phyloP scores from a whole-genome alignment of 2,329 filamentous ascomycete species.

The Fusarium sublunatum region DNA sequence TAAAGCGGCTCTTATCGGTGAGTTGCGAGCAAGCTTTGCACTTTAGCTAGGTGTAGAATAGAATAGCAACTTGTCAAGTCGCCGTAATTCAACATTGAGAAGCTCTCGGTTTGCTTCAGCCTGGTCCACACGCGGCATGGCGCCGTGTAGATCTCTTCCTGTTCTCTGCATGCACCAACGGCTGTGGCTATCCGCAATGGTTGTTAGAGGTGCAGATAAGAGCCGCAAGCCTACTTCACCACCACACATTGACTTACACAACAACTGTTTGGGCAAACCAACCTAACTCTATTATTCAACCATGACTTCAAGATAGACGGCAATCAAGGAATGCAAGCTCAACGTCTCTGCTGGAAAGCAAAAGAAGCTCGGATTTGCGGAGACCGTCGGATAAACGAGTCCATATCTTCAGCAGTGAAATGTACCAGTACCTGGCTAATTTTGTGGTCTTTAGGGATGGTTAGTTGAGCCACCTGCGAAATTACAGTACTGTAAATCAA shows the following conservation, averaged over 20 bases:
- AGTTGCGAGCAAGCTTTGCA: constrained; percentile 22
- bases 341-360: constrained; percentile 22
- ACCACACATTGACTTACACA: constrained; percentile 16
- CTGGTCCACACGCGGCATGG: constrained; percentile 41
- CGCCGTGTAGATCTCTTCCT: constrained; percentile 28
- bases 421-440: constrained; percentile 44
- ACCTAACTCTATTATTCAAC: constrained; percentile 30
- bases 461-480: constrained; percentile 38
- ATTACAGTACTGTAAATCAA: constrained; percentile 34
- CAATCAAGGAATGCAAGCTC: constrained; percentile 24
- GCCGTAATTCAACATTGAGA: constrained; percentile 20
- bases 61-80: constrained; percentile 17
- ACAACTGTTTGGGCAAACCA: constrained; percentile 10
- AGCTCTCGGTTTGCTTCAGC: constrained; percentile 11
- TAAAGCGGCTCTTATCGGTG: constrained; percentile 25
- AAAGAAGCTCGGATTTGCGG: constrained; percentile 33
- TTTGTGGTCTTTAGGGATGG: constrained; percentile 15
- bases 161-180: constrained; percentile 38
- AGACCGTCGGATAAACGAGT: constrained; percentile 41
- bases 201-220: constrained; percentile 30
- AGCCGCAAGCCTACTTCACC: constrained; percentile 31
- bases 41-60: constrained; percentile 2
- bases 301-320: constrained; percentile 12
- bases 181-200: constrained; percentile 30
- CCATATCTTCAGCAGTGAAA: constrained; percentile 7